Evolutionary conservation across 495 filamentous ascomycete genomes (phyloP).

Genomic region (Xylaria nigripes): DNA sequence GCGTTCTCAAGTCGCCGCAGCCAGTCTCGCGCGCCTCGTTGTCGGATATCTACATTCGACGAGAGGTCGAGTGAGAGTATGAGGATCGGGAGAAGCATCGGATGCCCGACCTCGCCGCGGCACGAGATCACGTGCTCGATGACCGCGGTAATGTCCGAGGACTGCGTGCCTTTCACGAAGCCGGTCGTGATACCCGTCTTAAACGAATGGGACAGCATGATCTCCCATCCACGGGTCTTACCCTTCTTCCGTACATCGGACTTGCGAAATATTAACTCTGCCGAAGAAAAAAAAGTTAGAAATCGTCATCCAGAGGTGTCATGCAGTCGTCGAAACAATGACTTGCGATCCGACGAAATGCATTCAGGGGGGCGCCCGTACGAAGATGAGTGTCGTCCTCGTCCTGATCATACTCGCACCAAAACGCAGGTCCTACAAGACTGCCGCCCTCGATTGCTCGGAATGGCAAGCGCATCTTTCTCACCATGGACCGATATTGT

Average conservation of each 20-base stretch:
- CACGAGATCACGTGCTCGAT: conserved; percentile 41
- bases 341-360: neutral
- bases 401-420: conserved; percentile 45
- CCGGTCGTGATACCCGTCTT: conserved; percentile 43
- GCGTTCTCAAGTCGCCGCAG: conserved; percentile 47
- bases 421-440: conserved; percentile 50
- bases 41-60: conserved; percentile 41
- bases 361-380: conserved; percentile 17
- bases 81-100: conserved; percentile 46
- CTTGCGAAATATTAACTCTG: conserved; percentile 49
- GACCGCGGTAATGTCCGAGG: conserved; percentile 38
- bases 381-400: conserved; percentile 44
- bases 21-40: conserved; percentile 50
- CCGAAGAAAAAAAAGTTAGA: neutral
- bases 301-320: no score
- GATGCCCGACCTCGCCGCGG: conserved; percentile 38
- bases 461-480: conserved; percentile 39
- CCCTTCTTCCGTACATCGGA: conserved; percentile 51
- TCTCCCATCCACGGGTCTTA: conserved; percentile 49
- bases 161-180: conserved; percentile 46
- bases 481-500: conserved; percentile 31
- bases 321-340: neutral
- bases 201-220: conserved; percentile 50
- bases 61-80: conserved; percentile 45
- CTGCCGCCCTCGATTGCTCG: conserved; percentile 42